phyloP scores from a whole-genome alignment of 108 stramenopile genomes.

The Nitzschia sp. region DNA sequence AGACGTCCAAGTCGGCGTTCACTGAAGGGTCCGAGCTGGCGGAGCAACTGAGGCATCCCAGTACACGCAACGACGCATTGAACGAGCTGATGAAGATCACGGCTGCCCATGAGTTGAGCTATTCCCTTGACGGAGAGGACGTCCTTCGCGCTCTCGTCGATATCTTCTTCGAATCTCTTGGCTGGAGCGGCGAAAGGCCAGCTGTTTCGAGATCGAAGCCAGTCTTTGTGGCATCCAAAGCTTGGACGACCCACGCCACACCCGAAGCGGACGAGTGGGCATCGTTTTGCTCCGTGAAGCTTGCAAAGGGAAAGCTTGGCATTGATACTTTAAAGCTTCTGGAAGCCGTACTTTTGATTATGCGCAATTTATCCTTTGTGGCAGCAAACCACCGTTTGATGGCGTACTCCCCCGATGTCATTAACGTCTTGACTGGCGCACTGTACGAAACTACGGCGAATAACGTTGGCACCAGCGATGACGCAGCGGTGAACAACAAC shows the following conservation, averaged over 20 bases:
- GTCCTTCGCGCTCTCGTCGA: slow-evolving; percentile 46
- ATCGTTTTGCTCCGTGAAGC: slow-evolving; percentile 10
- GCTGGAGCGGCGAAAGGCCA: slow-evolving; percentile 38
- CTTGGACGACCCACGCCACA: slow-evolving; percentile 38
- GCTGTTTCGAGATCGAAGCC: slow-evolving; percentile 14
- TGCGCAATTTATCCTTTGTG: slow-evolving; percentile 70
- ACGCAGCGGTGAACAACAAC: slow-evolving; percentile 23
- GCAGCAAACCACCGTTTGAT: slow-evolving; percentile 75
- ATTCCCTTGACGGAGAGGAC: slow-evolving; percentile 60
- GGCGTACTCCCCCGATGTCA: slow-evolving; percentile 47
- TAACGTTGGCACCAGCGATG: slow-evolving; percentile 29
- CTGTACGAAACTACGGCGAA: slow-evolving; percentile 57
- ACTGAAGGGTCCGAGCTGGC: background rate
- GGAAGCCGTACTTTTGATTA: slow-evolving; percentile 52
- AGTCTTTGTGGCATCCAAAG: slow-evolving; percentile 32
- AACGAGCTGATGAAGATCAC: slow-evolving; percentile 61
- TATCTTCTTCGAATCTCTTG: slow-evolving; percentile 62
- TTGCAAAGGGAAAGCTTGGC: slow-evolving; percentile 8
- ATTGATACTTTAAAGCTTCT: slow-evolving; percentile 38
- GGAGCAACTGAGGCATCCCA: background rate
- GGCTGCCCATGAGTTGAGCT: slow-evolving; percentile 59
- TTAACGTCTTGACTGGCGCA: slow-evolving; percentile 63
- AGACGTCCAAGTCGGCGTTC: background rate
- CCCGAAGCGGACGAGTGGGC: slow-evolving; percentile 19
- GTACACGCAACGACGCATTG: slow-evolving; percentile 41